These are phyloP conservation scores for Sphagnum tenellum DNA, from an alignment of 225 moss, liverwort and hornwort genomes.

Conservation along the genomic window DNA sequence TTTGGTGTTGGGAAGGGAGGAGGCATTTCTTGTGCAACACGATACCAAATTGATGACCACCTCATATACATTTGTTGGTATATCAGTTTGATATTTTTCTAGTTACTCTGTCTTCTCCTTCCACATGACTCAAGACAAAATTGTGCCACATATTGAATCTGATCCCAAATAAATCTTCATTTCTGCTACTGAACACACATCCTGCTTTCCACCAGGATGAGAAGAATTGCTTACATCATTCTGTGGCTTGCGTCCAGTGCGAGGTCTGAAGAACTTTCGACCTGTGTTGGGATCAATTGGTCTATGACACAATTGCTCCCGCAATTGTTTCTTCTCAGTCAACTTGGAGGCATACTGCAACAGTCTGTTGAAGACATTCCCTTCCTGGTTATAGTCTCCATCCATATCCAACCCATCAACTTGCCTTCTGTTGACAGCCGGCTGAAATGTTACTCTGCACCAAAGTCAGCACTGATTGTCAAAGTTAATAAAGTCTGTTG, in stretches of 20 bases:
- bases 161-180: too few species aligned
- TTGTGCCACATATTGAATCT: too few species aligned
- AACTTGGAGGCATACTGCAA: conserved; percentile 76
- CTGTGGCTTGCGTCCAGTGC: conserved; percentile 70
- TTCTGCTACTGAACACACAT: not conserved
- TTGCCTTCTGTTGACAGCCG: conserved; percentile 60
- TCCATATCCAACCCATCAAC: conserved; percentile 26
- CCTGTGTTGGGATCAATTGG: conserved; percentile 71
- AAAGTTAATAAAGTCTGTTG: too few species aligned
- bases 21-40: too few species aligned
- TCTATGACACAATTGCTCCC: conserved; percentile 43
- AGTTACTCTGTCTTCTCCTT: too few species aligned
- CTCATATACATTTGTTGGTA: too few species aligned
- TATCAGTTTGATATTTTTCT: too few species aligned
- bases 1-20: too few species aligned
- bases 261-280: conserved; percentile 64
- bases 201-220: not conserved
- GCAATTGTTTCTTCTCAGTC: conserved; percentile 70
- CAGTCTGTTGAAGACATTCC: conserved; percentile 75
- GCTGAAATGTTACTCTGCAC: conserved; percentile 75
- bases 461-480: too few species aligned
- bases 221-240: conserved; percentile 34
- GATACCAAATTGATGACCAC: too few species aligned
- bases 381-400: conserved; percentile 54
- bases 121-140: too few species aligned